Conservation (phyloP, 2,329 filamentous ascomycete species). For the Beauveria brongniartii region DNA sequence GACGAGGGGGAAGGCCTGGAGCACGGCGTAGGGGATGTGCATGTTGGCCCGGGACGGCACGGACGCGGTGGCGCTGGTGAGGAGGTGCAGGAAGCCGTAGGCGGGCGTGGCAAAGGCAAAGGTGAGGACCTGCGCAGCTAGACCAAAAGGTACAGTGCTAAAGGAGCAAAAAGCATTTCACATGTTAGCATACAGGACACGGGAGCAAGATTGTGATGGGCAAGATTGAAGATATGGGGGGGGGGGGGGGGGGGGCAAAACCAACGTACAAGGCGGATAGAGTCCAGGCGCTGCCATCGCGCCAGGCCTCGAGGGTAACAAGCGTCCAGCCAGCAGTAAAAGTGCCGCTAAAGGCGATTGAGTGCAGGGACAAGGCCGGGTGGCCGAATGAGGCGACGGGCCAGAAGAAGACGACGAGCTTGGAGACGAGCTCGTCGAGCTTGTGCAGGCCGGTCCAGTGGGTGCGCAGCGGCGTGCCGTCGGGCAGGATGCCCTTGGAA, state of each 20-base stretch:
- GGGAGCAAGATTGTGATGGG: too few relatives aligned
- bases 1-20: conserved; percentile 13
- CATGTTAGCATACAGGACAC: neutral
- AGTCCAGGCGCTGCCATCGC: conserved; percentile 13
- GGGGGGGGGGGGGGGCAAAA: too few relatives aligned
- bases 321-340: conserved; percentile 14
- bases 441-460: conserved; percentile 12
- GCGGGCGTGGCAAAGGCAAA: conserved; percentile 16
- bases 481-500: conserved; percentile 9
- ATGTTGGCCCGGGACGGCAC: conserved; percentile 14
- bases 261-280: conserved; percentile 14
- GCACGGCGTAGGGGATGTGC: conserved; percentile 13
- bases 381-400: conserved; percentile 10
- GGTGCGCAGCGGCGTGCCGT: conserved; percentile 14
- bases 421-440: conserved; percentile 13
- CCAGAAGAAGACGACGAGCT: conserved; percentile 17
- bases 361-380: conserved; percentile 15
- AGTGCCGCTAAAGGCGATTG: conserved; percentile 15
- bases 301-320: conserved; percentile 17
- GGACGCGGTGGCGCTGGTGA: conserved; percentile 8
- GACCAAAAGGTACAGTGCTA: conserved; percentile 13
- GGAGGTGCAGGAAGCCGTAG: conserved; percentile 14
- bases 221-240: too few relatives aligned
- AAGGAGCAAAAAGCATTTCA: neutral
- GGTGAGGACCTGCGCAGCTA: conserved; percentile 14